These are phyloP conservation scores for Lathyrus sativus DNA, from an alignment of 306 rosid genomes.

Conservation along the genomic window DNA sequence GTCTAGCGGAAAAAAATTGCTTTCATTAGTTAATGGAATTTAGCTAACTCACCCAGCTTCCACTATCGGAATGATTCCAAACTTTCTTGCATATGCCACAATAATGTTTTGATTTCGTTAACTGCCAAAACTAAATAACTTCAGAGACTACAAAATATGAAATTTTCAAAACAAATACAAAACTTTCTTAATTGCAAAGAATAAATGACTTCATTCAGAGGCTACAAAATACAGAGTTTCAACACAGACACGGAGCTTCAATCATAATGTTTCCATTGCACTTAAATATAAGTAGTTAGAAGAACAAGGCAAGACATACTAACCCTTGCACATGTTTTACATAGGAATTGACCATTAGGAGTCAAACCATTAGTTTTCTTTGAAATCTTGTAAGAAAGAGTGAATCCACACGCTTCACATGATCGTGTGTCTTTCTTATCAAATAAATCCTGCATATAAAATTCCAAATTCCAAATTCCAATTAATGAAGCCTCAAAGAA, in stretches of 20 bases:
- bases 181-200: slow-evolving; percentile 50
- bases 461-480: slow-evolving; percentile 38
- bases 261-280: slow-evolving; percentile 28
- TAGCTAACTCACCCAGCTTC: slow-evolving; percentile 90
- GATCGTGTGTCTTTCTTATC: slow-evolving; percentile 56
- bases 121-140: slow-evolving; percentile 52
- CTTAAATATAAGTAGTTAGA: slow-evolving; percentile 22
- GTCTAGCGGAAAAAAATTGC: slow-evolving; percentile 19
- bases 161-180: slow-evolving; percentile 18
- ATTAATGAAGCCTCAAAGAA: slow-evolving; percentile 34
- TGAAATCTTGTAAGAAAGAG: slow-evolving; percentile 58
- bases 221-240: slow-evolving; percentile 24
- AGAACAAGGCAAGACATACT: slow-evolving; percentile 45
- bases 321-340: slow-evolving; percentile 91
- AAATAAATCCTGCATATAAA: slow-evolving; percentile 56
- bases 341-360: slow-evolving; percentile 63
- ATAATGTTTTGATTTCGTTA: slow-evolving; percentile 80
- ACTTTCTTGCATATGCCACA: slow-evolving; percentile 98
- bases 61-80: slow-evolving; percentile 92
- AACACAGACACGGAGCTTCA: slow-evolving; percentile 33
- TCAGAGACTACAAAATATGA: slow-evolving; percentile 29
- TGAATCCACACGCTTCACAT: slow-evolving; percentile 85
- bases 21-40: slow-evolving; percentile 26
- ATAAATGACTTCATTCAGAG: slow-evolving; percentile 31
- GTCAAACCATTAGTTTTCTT: slow-evolving; percentile 60